Evolutionary conservation across 2,329 filamentous ascomycete species (phyloP), one percentile per base, ranked within the genome.

Genomic region (Phaeophleospora eucalypticola): DNA sequence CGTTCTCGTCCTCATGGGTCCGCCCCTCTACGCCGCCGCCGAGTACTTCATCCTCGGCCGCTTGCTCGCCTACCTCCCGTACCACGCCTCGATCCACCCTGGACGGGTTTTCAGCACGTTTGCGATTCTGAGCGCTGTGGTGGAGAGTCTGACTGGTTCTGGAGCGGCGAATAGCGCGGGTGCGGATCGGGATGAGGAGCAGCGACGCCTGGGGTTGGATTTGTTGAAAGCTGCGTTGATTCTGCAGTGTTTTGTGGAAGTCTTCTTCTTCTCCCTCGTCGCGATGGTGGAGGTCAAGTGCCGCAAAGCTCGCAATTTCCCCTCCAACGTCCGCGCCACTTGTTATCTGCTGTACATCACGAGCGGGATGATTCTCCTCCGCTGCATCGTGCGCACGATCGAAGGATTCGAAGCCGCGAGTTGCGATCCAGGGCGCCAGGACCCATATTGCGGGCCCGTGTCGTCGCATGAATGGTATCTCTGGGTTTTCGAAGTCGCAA

Each of bases 11-110:
- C 60, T 71, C 7, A 58, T 71, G 45, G 56, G 78, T 2, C 81
- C 82, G 0, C 68, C 84, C 3, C 76, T 82, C 36, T 70, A 54
- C 46, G 79, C 81, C 41, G 70, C 80, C 2, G 74, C 78, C 44
- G 82, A 83, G 58, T 84, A 83, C 63, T 75, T 81, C 55, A 73
- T 82, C 45, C 74, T 84, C 18, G 76, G 76, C 2, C 74, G 80
- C 3, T 70, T 81, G 10, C 69, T 84, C 16, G 78, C 78, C 61
- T 85, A 84, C 62, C 70, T 81, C 2, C 80, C 80, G 0, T 79
- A 82, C 58, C 71, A 78, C 46, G 72, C 80, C 0, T 80, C 79
- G 0, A 71, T 80, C 27, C 76, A 80, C 53, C 78, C 78, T 0
- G 77, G 77, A 2, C 71, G 78, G 3, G 70, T 83, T 3, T 78